phyloP scores from a whole-genome alignment of 441 rosid genomes.

The Codiaeum variegatum region DNA sequence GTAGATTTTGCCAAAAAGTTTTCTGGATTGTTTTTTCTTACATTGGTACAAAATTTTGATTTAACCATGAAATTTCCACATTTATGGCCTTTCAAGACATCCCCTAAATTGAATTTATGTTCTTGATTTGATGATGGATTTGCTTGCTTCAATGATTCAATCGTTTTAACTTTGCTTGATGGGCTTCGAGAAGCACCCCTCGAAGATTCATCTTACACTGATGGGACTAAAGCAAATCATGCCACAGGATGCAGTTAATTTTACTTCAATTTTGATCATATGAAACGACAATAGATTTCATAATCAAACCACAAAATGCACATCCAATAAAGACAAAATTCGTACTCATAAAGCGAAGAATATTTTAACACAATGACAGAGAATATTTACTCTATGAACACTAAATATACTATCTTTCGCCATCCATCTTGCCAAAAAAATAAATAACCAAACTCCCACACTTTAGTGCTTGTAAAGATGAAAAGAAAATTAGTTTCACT shows the following conservation, averaged over 20 bases:
- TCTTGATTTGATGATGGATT: conserved; percentile 32
- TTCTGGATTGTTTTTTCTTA: conserved; percentile 26
- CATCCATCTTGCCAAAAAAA: no score
- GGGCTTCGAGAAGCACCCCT: conserved; percentile 23
- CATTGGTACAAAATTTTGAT: conserved; percentile 19
- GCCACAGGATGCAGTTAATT: conserved; percentile 23
- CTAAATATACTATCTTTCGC: no score
- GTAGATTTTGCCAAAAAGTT: conserved; percentile 26
- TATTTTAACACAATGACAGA: no score
- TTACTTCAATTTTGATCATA: no score
- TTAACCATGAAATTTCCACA: conserved; percentile 15
- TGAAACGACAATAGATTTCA: no score
- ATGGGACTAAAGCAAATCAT: conserved; percentile 22
- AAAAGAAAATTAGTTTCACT: no score
- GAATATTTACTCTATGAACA: no score
- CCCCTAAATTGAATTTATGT: conserved; percentile 23
- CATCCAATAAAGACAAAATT: no score
- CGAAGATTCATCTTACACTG: conserved; percentile 24
- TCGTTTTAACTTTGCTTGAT: conserved; percentile 22
- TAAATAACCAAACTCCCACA: no score
- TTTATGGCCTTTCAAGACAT: conserved; percentile 19
- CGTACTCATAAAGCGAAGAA: no score
- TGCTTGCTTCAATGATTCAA: conserved; percentile 28
- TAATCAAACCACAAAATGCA: no score
- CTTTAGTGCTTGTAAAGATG: no score